Evolutionary conservation across 306 rosid genomes (phyloP).

Genomic region (Trifolium dubium): DNA sequence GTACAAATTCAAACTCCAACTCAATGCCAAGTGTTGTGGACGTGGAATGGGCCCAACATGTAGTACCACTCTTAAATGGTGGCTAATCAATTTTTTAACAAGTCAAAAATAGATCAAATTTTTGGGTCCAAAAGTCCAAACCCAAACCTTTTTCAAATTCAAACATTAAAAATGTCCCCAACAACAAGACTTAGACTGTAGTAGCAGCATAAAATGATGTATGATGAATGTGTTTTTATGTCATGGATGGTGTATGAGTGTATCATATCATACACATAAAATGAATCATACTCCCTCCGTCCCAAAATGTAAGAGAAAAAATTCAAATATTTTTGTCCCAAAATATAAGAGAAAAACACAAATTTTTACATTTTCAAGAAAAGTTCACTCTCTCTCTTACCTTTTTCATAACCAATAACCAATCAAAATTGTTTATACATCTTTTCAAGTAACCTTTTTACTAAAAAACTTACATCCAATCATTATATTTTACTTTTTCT

Average conservation of each 20-base stretch:
- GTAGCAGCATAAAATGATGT: background rate
- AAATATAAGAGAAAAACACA: too few relatives aligned
- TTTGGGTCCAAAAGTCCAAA: background rate
- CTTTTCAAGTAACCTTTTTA: too few relatives aligned
- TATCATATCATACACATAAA: too few relatives aligned
- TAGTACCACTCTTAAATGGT: slow-evolving; percentile 33
- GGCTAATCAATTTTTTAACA: slow-evolving; percentile 34
- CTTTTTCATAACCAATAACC: too few relatives aligned
- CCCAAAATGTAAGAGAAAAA: too few relatives aligned
- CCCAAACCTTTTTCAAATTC: slow-evolving; percentile 43
- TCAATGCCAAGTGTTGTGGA: slow-evolving; percentile 50
- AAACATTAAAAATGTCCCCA: slow-evolving; percentile 10
- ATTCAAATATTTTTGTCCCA: too few relatives aligned
- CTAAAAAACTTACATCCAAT: too few relatives aligned
- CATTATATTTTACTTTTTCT: too few relatives aligned
- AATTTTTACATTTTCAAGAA: too few relatives aligned
- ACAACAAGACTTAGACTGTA: background rate
- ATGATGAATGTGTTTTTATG: slow-evolving; percentile 19
- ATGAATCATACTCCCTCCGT: too few relatives aligned
- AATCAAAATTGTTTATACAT: too few relatives aligned
- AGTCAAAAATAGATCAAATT: slow-evolving; percentile 34
- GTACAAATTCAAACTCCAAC: slow-evolving; percentile 60
- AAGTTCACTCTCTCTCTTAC: too few relatives aligned
- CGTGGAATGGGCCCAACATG: slow-evolving; percentile 66
- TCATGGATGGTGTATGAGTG: background rate